Base-by-base conservation (phyloP, 2,329 filamentous ascomycete species). In the Microdochium bolleyi region DNA sequence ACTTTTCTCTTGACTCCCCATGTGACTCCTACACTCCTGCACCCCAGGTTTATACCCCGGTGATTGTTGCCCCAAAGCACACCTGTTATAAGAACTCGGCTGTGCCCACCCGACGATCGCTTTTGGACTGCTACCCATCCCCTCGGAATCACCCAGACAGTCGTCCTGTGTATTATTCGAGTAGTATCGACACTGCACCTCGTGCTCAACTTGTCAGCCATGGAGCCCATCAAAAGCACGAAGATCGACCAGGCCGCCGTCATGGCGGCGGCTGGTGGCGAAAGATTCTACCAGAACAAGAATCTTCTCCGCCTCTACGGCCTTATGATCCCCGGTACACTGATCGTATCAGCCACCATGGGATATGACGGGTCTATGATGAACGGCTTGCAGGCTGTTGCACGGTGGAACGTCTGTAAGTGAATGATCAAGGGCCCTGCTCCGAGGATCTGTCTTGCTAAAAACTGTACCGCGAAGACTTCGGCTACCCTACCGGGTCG, bases 281-380 rank as follows among this genome's bases (percentile, higher is more conserved):
- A 38, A 19, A 38, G 34, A 19, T 38, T 38, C 34, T 38, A 38
- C 7, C 34, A 38, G 34, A 38, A 38, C 34, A 38, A 38, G 7
- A 38, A 38, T 14, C 34, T 38, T 16, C 34, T 38, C 34, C 34
- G 14, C 4, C 34, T 38, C 13, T 8, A 38, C 34, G 34, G 14
- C 58, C 64, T 78, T 0, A 58, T 76, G 13, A 58, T 64, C 21
- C 62, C 77, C 14, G 76, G 77, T 52, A 56, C 75, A 24, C 65
- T 77, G 0, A 55, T 75, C 5, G 61, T 76, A 2, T 73, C 73
- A 0, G 56, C 34, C 16, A 38, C 7, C 25, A 48, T 21, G 22
- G 24, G 24, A 30, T 11, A 48, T 24, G 24, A 30, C 63, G 66
- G 67, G 7, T 67, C 67, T 13, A 53, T 69, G 50, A 69, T 71